These are phyloP conservation scores for Penicillium chermesinum DNA, from an alignment of 495 filamentous ascomycete genomes.

Conservation along the genomic window DNA sequence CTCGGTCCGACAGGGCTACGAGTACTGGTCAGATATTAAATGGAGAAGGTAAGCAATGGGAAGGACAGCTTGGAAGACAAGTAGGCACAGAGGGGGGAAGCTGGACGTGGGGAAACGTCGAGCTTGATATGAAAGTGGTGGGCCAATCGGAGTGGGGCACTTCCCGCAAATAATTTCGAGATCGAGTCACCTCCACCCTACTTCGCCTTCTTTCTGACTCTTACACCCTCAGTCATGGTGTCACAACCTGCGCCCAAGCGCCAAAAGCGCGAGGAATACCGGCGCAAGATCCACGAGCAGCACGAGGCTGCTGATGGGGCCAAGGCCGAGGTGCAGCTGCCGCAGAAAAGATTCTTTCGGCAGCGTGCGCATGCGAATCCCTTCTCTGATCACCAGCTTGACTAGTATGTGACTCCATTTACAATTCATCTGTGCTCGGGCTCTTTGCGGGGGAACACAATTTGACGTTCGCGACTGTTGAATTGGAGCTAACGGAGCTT, in stretches of 20 bases:
- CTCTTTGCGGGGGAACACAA: no score
- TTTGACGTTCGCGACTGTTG: no score
- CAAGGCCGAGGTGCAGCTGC: slow-evolving; percentile 49
- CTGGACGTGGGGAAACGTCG: neutral
- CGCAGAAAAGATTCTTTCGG: slow-evolving; percentile 90
- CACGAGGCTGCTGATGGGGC: slow-evolving; percentile 25
- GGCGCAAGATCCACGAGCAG: slow-evolving; percentile 30
- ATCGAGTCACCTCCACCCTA: slow-evolving; percentile 2
- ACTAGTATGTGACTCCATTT: slow-evolving; percentile 73
- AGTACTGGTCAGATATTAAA: neutral
- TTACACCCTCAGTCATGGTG: slow-evolving; percentile 36
- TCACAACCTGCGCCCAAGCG: slow-evolving; percentile 53
- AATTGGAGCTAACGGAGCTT: neutral
- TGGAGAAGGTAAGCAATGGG: neutral
- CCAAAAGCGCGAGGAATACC: slow-evolving; percentile 72
- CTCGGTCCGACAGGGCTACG: neutral
- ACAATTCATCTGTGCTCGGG: no score
- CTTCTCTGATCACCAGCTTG: slow-evolving; percentile 86
- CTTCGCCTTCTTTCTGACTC: neutral
- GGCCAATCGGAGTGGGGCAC: slow-evolving; percentile 16
- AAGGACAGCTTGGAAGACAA: neutral
- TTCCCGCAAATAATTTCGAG: slow-evolving; percentile 19
- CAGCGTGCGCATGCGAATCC: slow-evolving; percentile 97
- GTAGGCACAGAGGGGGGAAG: neutral
- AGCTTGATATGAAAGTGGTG: slow-evolving; percentile 7